Evolutionary conservation across 1,139 yeast genomes (phyloP), one percentile per base, ranked within the genome.

Genomic region (Zhuliangozyma blackwelliae): DNA sequence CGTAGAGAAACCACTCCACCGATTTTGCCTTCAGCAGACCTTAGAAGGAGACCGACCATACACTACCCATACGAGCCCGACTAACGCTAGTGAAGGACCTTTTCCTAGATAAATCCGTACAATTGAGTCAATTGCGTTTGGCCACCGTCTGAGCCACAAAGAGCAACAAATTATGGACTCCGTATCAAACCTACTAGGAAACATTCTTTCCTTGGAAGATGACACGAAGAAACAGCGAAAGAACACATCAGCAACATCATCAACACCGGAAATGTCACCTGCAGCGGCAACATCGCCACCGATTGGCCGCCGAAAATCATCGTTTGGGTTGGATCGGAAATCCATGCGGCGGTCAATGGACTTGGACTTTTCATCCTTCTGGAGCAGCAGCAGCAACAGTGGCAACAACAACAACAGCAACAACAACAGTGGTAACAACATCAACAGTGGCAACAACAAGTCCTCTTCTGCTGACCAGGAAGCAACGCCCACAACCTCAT

Each of bases 121-220:
- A 4, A 16, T 4, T 16, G 16, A 16, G 4, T 16, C 16, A 16
- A 16, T 16, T 16, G 16, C 16, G 16, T 4, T 4, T 16, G 16
- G 16, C 4, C 16, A 16, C 16, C 16, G 16, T 13, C 23, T 31
- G 11, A 13, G 10, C n/a, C 19, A 20, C 27, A 27, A 31, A 31
- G 33, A 31, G 28, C 27, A n/a, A 13, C 19, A 21, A 27, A 31
- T 6, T 2, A 25, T 25, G 12, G 27, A 10, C 27, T 25, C 27
- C 12, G 11, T 25, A 3, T 8, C 27, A 7, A 53, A 51, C 34
- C 50, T 58, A 33, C 41, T 61, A 23, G 65, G 61, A 27, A 59
- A 52, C 37, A 55, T 61, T 25, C 44, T 61, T 27, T 46, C 60
- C 21, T 48, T 53, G 12, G 63, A 59, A 28, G 38, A 38, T 12